Evolutionary conservation across 352 stramenopile genomes (phyloP).

Genomic region (Globisporangium camurandrum): DNA sequence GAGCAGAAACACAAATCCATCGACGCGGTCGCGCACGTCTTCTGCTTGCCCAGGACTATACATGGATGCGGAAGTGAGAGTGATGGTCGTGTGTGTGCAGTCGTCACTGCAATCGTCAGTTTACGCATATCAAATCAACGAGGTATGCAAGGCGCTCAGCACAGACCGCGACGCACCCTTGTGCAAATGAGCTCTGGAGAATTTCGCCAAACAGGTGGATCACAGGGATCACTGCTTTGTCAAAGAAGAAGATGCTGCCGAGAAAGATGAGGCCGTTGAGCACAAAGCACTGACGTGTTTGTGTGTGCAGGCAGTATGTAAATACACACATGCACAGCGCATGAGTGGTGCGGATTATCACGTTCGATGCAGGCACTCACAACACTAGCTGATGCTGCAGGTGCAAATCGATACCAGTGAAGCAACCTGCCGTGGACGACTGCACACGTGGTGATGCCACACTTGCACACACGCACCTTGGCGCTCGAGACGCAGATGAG

Average conservation of each 20-base stretch:
- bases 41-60: constrained; percentile 46
- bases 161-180: constrained; percentile 44
- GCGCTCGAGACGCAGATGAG: constrained; percentile 80
- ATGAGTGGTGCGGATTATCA: background rate
- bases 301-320: no score
- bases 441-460: background rate
- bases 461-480: constrained; percentile 39
- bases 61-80: background rate
- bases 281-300: constrained; percentile 44
- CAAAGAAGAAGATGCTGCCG: constrained; percentile 87
- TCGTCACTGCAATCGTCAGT: no score
- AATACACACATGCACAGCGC: background rate
- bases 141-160: no score
- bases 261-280: constrained; percentile 88
- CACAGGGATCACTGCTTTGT: constrained; percentile 73
- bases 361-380: no score
- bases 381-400: no score
- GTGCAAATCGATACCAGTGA: background rate
- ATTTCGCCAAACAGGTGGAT: constrained; percentile 85
- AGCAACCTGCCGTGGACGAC: background rate
- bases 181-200: constrained; percentile 58
- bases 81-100: no score
- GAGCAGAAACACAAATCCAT: constrained; percentile 81
- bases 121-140: no score
- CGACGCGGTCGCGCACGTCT: constrained; percentile 66